Base-by-base conservation (phyloP, 805 yeast genomes). In the Saccharomycopsis fibuligera region DNA sequence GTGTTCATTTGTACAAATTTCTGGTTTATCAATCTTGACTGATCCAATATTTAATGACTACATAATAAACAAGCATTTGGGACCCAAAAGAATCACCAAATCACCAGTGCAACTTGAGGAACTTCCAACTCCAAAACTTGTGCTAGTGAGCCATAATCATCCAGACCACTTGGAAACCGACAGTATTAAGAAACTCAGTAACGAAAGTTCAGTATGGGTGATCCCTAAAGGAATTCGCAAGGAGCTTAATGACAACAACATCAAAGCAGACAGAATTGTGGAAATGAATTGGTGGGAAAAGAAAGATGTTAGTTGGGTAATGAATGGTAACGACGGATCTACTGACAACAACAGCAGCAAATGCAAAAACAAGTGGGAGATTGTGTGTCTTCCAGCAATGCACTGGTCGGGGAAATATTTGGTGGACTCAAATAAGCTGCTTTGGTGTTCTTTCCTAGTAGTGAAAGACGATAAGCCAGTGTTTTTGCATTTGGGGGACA, bases 251-350 rank as follows among this genome's bases (percentile, higher is more conserved):
- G n/a, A 22, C 9, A 17, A 45, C 24, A 67, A 76, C 23, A 67
- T 73, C 42, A 89, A 91, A 0, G 72, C 85, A 3, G 63, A 70
- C 25, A 78, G 80, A 45, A 75, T 79, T 5, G 69, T 80, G 1
- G 97, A 91, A 61, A 70, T 91, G 79, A 81, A 83, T 56, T 91
- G 98, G 98, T 91, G 98, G 98, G 89, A 89, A 46, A 66, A 73
- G 25, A 71, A 73, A 16, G 67, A 77, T 2, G 53, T 81, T n/a
- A 16, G 41, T 3, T 4, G 5, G 9, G 17, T 10, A 9, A 19
- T 41, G 12, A 35, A 35, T 12, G 21, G 21, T 5, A 22, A n/a
- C 17, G 17, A 29, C 14, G 40, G 31, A n/a, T 31, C 29, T 9
- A n/a, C n/a, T n/a, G n/a, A n/a, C n/a, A n/a, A n/a, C n/a, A n/a